Percentiles rank a stretch among this genome's conserved stretches.
These are phyloP conservation scores for Allium cepa DNA, from an alignment of 106 monocot genomes.

Conservation along the genomic window DNA sequence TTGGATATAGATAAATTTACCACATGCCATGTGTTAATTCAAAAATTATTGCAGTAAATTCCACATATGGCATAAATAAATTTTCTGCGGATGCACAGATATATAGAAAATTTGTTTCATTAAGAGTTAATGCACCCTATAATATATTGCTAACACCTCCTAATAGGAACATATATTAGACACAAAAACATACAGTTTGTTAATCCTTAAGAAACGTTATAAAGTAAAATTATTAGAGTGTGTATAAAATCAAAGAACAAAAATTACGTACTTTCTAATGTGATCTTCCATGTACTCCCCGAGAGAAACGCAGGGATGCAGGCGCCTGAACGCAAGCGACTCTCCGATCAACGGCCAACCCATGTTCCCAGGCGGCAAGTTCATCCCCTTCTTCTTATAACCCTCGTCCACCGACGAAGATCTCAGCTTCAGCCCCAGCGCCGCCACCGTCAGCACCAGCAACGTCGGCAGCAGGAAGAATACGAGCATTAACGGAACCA, in stretches of 20 bases:
- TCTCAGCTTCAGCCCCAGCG: neutral
- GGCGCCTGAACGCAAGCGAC: slow-evolving; percentile 52
- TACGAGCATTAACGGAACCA: neutral
- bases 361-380: slow-evolving; percentile 39
- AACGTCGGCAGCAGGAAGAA: slow-evolving; percentile 2
- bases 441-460: slow-evolving; percentile 3
- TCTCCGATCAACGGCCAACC: slow-evolving; percentile 71
- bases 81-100: no score
- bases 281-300: slow-evolving; percentile 60
- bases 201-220: neutral
- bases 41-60: no score
- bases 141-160: no score
- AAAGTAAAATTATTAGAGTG: neutral
- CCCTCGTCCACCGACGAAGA: neutral
- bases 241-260: neutral
- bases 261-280: slow-evolving; percentile 27
- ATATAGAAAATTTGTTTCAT: no score
- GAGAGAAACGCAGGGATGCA: slow-evolving; percentile 34
- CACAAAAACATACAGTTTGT: neutral
- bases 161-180: no score
- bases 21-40: no score
- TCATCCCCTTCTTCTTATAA: slow-evolving; percentile 4
- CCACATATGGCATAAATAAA: no score
- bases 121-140: no score
- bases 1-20: no score